Evolutionary conservation across 1,284 basidiomycete species (phyloP), one percentile per base, ranked within the genome.

Genomic region (Microbotryum intermedium): DNA sequence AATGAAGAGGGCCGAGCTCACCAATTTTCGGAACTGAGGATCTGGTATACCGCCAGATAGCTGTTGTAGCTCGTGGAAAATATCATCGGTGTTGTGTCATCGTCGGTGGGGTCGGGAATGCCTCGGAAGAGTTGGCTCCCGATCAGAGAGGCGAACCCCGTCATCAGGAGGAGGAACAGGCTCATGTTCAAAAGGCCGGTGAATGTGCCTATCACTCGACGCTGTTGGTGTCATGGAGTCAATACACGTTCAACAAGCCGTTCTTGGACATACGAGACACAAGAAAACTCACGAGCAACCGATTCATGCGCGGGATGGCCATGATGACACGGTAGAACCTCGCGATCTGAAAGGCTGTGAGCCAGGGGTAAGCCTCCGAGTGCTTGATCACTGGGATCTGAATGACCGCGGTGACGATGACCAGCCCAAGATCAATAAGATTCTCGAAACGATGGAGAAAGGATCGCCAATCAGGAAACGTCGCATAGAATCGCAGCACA

Each of bases 271-370:
- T n/a, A n/a, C n/a, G 53, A 18, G 50, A 4, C 58, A 55, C 8
- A 39, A 23, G 67, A 65, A 20, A 13, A 42, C 83, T 60, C 64
- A 89, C 87, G 75, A 91, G 73, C 51, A 90, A 76, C 5, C 84
- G 84, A 62, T 82, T 83, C 87, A 92, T 92, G 58, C 88, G 79
- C 2, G 91, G 91, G 18, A 94, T 82, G 49, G 85, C 87, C 48
- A 97, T 74, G 70, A 97, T 93, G 39, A 97, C 90, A 2, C 94
- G 81, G 74, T 98, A 97, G 78, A 97, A 97, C 66, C 94, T 80
- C 63, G 82, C 79, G 7, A 97, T 78, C 72, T 93, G 89, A 70
- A 97, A 89, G 46, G 88, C 82, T 2, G 90, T 95, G 66, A 97
- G 81, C 94, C 94, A 98, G 0, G 85, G 82, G 71, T 95, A 95